Conservation (phyloP, 345 rosid genomes). For the Boechera retrofracta region DNA sequence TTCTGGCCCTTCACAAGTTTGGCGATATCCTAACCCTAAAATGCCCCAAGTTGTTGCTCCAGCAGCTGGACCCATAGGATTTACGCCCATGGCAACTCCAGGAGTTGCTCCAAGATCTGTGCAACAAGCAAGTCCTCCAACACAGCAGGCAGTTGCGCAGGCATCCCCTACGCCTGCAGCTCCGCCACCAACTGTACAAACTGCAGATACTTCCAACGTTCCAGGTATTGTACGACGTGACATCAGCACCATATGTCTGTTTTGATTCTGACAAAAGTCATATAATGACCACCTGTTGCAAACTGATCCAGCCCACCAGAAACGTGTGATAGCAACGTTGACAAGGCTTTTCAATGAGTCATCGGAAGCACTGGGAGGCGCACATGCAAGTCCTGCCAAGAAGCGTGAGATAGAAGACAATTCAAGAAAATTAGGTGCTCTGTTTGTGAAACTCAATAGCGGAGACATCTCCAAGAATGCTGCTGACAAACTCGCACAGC, state of each 20-base stretch:
- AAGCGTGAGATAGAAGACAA: constrained; percentile 98
- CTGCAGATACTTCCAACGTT: constrained; percentile 82
- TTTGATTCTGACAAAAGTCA: neutral
- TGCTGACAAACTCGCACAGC: constrained; percentile 85
- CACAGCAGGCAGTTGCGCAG: constrained; percentile 57
- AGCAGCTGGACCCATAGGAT: constrained; percentile 57
- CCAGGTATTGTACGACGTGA: constrained; percentile 62
- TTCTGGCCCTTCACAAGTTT: constrained; percentile 54
- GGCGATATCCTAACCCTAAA: constrained; percentile 56
- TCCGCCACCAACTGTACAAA: constrained; percentile 91
- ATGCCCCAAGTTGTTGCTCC: constrained; percentile 69
- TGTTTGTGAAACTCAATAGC: constrained; percentile 88
- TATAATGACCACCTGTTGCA: constrained; percentile 14
- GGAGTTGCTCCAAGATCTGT: constrained; percentile 73
- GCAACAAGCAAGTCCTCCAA: constrained; percentile 75
- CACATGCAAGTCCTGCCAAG: constrained; percentile 87
- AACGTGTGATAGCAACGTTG: constrained; percentile 72
- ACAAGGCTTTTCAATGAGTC: constrained; percentile 95
- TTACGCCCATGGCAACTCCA: constrained; percentile 65
- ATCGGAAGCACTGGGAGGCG: constrained; percentile 89
- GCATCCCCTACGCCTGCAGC: constrained; percentile 68
- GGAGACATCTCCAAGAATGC: constrained; percentile 94
- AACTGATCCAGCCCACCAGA: constrained; percentile 71
- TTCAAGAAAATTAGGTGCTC: constrained; percentile 87
- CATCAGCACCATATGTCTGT: constrained; percentile 17